Conservation (phyloP, 2,329 filamentous ascomycete species). For the Aureobasidium sp. region DNA sequence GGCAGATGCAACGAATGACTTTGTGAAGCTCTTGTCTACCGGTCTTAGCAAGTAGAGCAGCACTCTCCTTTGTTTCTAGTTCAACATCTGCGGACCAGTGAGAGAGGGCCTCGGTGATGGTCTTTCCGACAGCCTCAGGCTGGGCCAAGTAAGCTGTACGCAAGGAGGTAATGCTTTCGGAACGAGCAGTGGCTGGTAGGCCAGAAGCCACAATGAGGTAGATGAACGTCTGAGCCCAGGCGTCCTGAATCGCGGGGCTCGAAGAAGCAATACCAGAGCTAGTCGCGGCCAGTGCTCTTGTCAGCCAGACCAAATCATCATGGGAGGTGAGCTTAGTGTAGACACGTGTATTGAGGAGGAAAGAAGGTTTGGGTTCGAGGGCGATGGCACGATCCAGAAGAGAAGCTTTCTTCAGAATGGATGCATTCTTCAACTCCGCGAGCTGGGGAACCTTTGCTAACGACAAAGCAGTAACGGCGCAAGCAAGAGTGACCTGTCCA, state of each 20-base stretch:
- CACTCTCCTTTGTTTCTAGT: constrained; percentile 68
- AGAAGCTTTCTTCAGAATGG: constrained; percentile 55
- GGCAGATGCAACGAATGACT: constrained; percentile 57
- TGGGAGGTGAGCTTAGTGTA: constrained; percentile 71
- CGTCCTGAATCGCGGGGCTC: constrained; percentile 45
- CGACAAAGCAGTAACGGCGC: constrained; percentile 62
- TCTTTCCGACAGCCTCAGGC: constrained; percentile 52
- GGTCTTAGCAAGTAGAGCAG: constrained; percentile 58
- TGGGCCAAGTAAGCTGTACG: constrained; percentile 57
- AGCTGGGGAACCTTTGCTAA: constrained; percentile 48
- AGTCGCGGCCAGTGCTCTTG: constrained; percentile 55
- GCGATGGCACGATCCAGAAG: constrained; percentile 60
- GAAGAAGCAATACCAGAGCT: constrained; percentile 15
- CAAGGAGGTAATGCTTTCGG: constrained; percentile 55
- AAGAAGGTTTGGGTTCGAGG: constrained; percentile 74
- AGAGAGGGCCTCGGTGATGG: constrained; percentile 71
- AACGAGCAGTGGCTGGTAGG: constrained; percentile 56
- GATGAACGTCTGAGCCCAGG: constrained; percentile 83
- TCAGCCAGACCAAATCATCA: constrained; percentile 73
- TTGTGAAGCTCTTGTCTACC: constrained; percentile 57
- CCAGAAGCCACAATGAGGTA: constrained; percentile 62
- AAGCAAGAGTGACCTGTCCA: constrained; percentile 73
- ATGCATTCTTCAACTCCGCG: constrained; percentile 49
- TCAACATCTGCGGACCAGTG: constrained; percentile 65
- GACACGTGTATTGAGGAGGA: constrained; percentile 74